Evolutionary conservation across 176 grass and related monocot genomes (phyloP).

Genomic region (Elaeis guineensis): DNA sequence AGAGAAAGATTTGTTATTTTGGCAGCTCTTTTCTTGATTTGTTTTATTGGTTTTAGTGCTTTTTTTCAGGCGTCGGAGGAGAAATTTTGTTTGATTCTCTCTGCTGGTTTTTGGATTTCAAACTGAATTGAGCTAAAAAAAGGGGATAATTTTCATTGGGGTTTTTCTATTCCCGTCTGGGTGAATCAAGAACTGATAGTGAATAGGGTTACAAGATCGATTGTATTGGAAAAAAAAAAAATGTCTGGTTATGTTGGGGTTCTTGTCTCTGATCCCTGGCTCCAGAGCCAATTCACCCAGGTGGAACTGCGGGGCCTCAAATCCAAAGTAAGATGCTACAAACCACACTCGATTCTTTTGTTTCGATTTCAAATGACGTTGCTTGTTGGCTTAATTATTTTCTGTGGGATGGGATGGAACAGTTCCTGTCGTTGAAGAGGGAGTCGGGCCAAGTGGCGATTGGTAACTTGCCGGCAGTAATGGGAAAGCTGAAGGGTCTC

Average conservation of each 20-base stretch:
- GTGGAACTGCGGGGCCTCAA: constrained; percentile 13
- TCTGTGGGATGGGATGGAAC: constrained; percentile 6
- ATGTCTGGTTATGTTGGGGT: constrained; percentile 13
- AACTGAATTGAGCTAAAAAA: too few species aligned
- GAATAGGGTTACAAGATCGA: too few species aligned
- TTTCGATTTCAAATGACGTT: background rate
- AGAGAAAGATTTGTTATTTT: too few species aligned
- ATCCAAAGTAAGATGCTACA: background rate
- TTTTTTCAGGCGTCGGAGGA: too few species aligned
- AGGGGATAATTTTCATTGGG: too few species aligned
- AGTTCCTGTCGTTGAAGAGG: constrained; percentile 69
- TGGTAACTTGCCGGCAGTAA: constrained; percentile 59
- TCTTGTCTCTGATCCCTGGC: constrained; percentile 15
- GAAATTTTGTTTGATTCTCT: too few species aligned
- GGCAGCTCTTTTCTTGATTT: too few species aligned
- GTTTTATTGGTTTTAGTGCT: too few species aligned
- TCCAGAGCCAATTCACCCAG: constrained; percentile 22
- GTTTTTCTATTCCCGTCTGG: too few species aligned
- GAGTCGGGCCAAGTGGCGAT: constrained; percentile 63
- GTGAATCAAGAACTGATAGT: too few species aligned
- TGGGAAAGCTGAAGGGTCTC: constrained; percentile 76
- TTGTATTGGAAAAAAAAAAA: background rate
- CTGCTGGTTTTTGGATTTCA: too few species aligned
- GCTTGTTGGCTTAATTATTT: constrained; percentile 4
- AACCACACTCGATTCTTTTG: too few species aligned